phyloP scores from a whole-genome alignment of 305 asterid genomes.

The Stenogyne calaminthoides region DNA sequence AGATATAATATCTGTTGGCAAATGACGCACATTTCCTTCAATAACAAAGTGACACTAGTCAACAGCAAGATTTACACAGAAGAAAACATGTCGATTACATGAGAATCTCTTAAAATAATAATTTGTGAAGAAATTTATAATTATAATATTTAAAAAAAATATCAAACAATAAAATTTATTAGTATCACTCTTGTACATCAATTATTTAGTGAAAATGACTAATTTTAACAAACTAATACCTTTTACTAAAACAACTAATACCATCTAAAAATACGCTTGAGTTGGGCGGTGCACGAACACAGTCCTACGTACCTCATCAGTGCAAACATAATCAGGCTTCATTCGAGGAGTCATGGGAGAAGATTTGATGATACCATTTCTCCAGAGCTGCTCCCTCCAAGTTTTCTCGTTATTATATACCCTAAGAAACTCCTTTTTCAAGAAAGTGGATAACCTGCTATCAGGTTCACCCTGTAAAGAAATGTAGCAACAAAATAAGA shows the following conservation, averaged over 20 bases:
- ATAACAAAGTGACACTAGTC: slow-evolving; percentile 36
- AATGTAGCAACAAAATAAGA: slow-evolving; percentile 26
- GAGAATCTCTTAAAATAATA: too few species aligned
- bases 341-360: slow-evolving; percentile 67
- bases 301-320: slow-evolving; percentile 73
- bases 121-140: too few species aligned
- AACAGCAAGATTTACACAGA: slow-evolving; percentile 17
- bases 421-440: slow-evolving; percentile 71
- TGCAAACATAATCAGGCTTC: slow-evolving; percentile 74
- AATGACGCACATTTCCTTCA: slow-evolving; percentile 89
- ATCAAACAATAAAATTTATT: too few species aligned
- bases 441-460: slow-evolving; percentile 60
- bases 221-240: too few species aligned
- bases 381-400: slow-evolving; percentile 90
- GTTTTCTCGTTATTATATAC: slow-evolving; percentile 63
- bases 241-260: too few species aligned
- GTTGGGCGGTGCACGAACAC: slow-evolving; percentile 17
- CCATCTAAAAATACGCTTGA: too few species aligned
- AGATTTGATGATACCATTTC: slow-evolving; percentile 71
- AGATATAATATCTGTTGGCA: slow-evolving; percentile 88
- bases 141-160: too few species aligned
- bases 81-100: too few species aligned
- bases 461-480: slow-evolving; percentile 67
- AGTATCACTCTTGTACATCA: too few species aligned
- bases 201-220: too few species aligned